phyloP scores from a whole-genome alignment of 1,284 basidiomycete species.

The Pseudozyma hubeiensis region DNA sequence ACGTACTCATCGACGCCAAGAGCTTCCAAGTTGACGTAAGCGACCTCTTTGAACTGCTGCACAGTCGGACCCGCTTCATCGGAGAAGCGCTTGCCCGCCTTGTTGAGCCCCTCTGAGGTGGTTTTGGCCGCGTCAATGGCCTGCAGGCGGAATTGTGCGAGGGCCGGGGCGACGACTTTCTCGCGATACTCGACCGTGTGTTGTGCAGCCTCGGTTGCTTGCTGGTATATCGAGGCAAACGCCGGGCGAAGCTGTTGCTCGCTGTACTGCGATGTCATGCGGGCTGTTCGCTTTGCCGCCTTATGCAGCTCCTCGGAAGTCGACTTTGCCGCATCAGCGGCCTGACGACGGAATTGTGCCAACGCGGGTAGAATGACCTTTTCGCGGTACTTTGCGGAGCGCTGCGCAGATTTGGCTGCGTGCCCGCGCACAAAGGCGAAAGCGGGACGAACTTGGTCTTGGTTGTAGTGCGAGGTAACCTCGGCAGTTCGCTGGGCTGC shows the following conservation, averaged over 20 bases:
- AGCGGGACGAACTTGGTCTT: slow-evolving; percentile 2
- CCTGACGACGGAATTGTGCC: background rate
- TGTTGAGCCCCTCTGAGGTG: slow-evolving; percentile 29
- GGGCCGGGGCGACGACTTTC: slow-evolving; percentile 17
- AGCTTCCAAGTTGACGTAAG: slow-evolving; percentile 29
- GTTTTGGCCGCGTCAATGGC: slow-evolving; percentile 23
- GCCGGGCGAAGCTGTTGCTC: slow-evolving; percentile 20
- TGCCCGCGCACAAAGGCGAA: slow-evolving; percentile 2
- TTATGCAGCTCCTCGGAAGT: slow-evolving; percentile 3
- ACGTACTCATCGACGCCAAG: slow-evolving; percentile 33
- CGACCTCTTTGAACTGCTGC: slow-evolving; percentile 24
- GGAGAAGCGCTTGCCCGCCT: slow-evolving; percentile 31
- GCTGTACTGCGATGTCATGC: slow-evolving; percentile 3
- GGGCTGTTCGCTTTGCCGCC: slow-evolving; percentile 1
- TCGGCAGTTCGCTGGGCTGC: slow-evolving; percentile 11
- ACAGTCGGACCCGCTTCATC: slow-evolving; percentile 25
- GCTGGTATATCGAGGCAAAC: slow-evolving; percentile 14
- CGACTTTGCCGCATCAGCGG: background rate
- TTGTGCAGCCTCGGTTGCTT: slow-evolving; percentile 17
- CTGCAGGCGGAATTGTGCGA: slow-evolving; percentile 17
- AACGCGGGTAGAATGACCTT: background rate
- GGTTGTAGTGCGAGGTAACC: slow-evolving; percentile 1
- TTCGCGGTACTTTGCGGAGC: background rate
- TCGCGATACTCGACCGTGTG: slow-evolving; percentile 21
- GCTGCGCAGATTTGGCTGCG: background rate